Evolutionary conservation across 1,284 basidiomycete species (phyloP).

Genomic region (Papiliotrema fonsecae): DNA sequence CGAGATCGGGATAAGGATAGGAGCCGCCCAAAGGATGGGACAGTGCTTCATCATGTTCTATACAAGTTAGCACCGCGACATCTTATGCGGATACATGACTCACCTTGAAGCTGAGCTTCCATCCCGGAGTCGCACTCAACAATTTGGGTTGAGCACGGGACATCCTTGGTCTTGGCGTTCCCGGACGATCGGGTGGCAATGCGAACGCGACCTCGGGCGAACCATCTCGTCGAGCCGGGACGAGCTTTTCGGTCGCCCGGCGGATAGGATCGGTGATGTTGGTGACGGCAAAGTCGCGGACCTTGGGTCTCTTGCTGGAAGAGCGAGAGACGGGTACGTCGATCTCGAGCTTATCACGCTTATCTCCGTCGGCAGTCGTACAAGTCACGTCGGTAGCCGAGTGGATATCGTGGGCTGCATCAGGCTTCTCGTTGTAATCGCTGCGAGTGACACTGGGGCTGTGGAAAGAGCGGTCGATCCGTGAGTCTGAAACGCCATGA

Average conservation of each 20-base stretch:
- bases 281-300: conserved; percentile 3
- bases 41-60: conserved; percentile 34
- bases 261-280: conserved; percentile 4
- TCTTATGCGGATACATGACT: neutral
- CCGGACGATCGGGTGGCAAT: neutral
- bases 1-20: conserved; percentile 54
- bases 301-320: conserved; percentile 7
- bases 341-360: neutral
- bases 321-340: conserved; percentile 2
- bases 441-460: neutral
- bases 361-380: neutral
- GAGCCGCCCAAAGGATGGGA: conserved; percentile 1
- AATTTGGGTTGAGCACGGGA: neutral
- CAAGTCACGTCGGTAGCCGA: neutral
- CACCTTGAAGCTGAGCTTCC: conserved; percentile 16
- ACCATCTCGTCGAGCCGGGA: conserved; percentile 3
- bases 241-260: conserved; percentile 6
- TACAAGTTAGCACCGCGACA: neutral
- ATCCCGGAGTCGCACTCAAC: conserved; percentile 7
- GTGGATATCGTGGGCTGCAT: no score
- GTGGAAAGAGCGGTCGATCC: neutral
- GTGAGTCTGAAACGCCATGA: conserved; percentile 6
- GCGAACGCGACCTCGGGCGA: conserved; percentile 2
- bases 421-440: conserved; percentile 1
- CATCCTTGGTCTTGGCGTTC: neutral